Percentiles rank a stretch among this genome's conserved stretches.
phyloP scores from a whole-genome alignment of 2,329 filamentous ascomycete species.

The Xylariaceae sp. region DNA sequence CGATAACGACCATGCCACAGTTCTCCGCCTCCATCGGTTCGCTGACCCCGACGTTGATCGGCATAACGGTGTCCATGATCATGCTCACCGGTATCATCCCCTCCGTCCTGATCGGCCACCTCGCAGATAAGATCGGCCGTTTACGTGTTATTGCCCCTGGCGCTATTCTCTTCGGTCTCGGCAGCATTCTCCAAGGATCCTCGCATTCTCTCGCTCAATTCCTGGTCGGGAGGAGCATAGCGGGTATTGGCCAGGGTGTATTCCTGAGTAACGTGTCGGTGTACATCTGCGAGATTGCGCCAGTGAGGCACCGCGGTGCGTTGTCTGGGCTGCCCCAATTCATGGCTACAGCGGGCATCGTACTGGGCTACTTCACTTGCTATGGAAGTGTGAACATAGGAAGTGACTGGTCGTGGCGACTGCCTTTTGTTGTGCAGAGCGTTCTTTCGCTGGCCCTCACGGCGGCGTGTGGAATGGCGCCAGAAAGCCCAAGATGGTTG shows the following conservation, averaged over 20 bases:
- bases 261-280: conserved; percentile 55
- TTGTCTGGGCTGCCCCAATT: conserved; percentile 52
- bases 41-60: conserved; percentile 49
- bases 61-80: conserved; percentile 56
- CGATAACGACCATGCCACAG: conserved; percentile 31
- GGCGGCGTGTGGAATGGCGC: conserved; percentile 39
- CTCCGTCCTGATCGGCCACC: conserved; percentile 53
- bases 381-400: conserved; percentile 49
- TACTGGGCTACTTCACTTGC: conserved; percentile 56
- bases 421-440: conserved; percentile 50
- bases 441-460: conserved; percentile 38
- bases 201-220: conserved; percentile 48
- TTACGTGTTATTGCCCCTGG: conserved; percentile 42
- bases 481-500: conserved; percentile 57
- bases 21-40: conserved; percentile 38
- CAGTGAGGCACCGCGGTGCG: conserved; percentile 44
- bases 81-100: conserved; percentile 54
- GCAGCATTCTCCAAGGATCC: conserved; percentile 49
- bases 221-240: conserved; percentile 49
- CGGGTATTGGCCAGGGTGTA: conserved; percentile 57
- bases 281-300: conserved; percentile 60
- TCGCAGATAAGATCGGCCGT: conserved; percentile 50
- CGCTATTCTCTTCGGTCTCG: conserved; percentile 49
- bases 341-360: conserved; percentile 46
- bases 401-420: conserved; percentile 50